Base-by-base conservation (phyloP, 1,284 basidiomycete genomes). In the Moesziomyces antarcticus region DNA sequence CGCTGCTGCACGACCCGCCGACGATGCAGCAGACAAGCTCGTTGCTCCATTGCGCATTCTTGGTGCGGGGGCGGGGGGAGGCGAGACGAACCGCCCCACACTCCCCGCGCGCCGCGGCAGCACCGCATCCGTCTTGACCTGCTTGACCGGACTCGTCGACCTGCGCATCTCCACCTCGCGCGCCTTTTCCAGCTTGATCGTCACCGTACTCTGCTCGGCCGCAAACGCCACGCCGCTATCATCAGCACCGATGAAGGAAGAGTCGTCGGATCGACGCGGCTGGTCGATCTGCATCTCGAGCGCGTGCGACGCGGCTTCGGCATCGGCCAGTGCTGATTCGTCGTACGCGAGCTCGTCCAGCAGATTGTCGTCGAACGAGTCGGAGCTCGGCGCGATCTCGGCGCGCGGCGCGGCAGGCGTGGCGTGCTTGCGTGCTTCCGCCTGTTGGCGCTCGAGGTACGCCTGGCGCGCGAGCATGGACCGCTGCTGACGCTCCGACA, bases 251-350 rank as follows among this genome's bases (percentile, higher is more conserved):
- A 49, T 49, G 18, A 11, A n/a, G n/a, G n/a, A 20, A 7, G n/a
- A 13, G 21, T 44, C 22, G 24, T 27, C 40, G 1, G 1, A 45
- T 13, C 27, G 50, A 5, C 54, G 46, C 3, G 43, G 55, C 16
- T 55, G 35, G 21, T 66, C 59, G 25, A 69, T 69, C 54, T 75
- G 63, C 63, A 75, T 60, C 51, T 75, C 67, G 47, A 70, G 54
- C 42, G 63, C 67, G 24, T 57, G 64, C 20, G 59, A 60, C 1
- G 63, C 67, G 1, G 63, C 72, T 44, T 74, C 72, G 4, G 72
- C 66, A 16, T 70, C 72, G 44, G 50, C 63, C 52, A 59, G 50
- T 30, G 62, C 59, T 1, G 67, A 61, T 24, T 75, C 73, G 46
- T 75, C 73, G 57, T 71, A 71, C 4, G 35, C 63, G 0, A 75